Evolutionary conservation across 2,329 filamentous ascomycete species (phyloP).

Genomic region (Monosporascus sp.): DNA sequence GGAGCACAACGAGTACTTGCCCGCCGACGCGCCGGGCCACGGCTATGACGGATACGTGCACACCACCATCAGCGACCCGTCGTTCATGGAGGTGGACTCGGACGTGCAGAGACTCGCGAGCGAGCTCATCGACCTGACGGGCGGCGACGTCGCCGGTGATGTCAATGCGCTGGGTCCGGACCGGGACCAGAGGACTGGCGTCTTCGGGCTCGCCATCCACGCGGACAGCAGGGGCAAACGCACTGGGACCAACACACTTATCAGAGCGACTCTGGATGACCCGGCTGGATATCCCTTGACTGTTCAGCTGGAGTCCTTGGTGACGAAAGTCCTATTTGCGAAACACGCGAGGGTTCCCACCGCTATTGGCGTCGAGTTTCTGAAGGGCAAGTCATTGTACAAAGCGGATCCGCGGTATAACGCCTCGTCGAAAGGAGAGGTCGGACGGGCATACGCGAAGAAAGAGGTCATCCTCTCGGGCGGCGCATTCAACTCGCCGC

Average conservation of each 20-base stretch:
- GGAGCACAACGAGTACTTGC: constrained; percentile 24
- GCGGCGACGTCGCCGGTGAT: constrained; percentile 21
- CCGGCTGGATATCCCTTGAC: constrained; percentile 40
- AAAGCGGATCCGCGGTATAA: constrained; percentile 27
- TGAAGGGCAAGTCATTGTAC: constrained; percentile 28
- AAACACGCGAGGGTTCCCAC: constrained; percentile 17
- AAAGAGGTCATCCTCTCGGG: constrained; percentile 45
- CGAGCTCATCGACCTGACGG: constrained; percentile 14
- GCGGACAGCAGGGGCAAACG: constrained; percentile 21
- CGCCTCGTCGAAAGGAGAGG: constrained; percentile 23
- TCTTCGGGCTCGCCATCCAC: constrained; percentile 22
- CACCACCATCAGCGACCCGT: constrained; percentile 22
- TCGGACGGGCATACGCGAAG: constrained; percentile 19
- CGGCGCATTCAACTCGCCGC: constrained; percentile 45
- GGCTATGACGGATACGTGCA: constrained; percentile 25
- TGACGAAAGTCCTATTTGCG: constrained; percentile 22
- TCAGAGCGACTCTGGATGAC: constrained; percentile 39
- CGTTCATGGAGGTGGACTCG: constrained; percentile 17
- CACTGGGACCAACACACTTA: constrained; percentile 42
- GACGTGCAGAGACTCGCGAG: constrained; percentile 18
- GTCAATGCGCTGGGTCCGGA: constrained; percentile 20
- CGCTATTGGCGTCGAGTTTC: constrained; percentile 22
- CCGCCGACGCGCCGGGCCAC: constrained; percentile 19
- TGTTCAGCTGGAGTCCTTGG: constrained; percentile 23
- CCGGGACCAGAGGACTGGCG: constrained; percentile 21